phyloP scores from a whole-genome alignment of 495 filamentous ascomycete species.

The Hypoxylon lenormandii region DNA sequence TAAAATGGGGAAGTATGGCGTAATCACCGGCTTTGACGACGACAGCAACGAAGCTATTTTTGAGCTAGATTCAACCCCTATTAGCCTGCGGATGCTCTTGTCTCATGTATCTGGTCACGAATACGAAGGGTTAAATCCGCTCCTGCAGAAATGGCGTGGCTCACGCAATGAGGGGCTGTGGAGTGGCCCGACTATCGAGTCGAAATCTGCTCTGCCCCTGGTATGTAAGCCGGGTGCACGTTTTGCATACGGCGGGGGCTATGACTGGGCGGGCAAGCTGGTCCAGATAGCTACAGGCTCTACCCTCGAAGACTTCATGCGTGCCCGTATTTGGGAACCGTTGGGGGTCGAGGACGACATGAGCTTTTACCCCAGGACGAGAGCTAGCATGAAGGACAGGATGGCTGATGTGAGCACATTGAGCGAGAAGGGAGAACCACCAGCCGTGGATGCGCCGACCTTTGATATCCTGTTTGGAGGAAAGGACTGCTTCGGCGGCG shows the following conservation, averaged over 20 bases:
- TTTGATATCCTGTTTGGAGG: conserved; percentile 30
- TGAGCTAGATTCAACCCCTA: conserved; percentile 45
- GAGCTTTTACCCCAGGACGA: conserved; percentile 47
- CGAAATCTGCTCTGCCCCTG: conserved; percentile 56
- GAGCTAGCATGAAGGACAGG: conserved; percentile 35
- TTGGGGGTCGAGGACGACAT: conserved; percentile 41
- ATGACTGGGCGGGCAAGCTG: conserved; percentile 65
- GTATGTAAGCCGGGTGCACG: conserved; percentile 60
- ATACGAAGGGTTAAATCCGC: conserved; percentile 59
- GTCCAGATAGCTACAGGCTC: conserved; percentile 55
- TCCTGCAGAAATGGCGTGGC: conserved; percentile 53
- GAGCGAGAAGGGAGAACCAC: conserved; percentile 38
- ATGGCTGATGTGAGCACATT: conserved; percentile 46
- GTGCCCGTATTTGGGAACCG: conserved; percentile 38
- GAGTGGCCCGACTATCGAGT: conserved; percentile 33
- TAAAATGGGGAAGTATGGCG: conserved; percentile 55
- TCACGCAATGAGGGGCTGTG: conserved; percentile 27
- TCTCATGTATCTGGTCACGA: conserved; percentile 62
- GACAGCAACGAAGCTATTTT: conserved; percentile 47
- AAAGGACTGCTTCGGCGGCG: conserved; percentile 66
- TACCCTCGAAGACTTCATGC: conserved; percentile 42
- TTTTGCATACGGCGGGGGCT: conserved; percentile 60
- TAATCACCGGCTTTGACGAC: conserved; percentile 57
- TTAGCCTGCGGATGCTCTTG: conserved; percentile 63
- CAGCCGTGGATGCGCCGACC: conserved; percentile 28